Conservation (phyloP, 306 rosid species). For the Astragalus membranaceus region DNA sequence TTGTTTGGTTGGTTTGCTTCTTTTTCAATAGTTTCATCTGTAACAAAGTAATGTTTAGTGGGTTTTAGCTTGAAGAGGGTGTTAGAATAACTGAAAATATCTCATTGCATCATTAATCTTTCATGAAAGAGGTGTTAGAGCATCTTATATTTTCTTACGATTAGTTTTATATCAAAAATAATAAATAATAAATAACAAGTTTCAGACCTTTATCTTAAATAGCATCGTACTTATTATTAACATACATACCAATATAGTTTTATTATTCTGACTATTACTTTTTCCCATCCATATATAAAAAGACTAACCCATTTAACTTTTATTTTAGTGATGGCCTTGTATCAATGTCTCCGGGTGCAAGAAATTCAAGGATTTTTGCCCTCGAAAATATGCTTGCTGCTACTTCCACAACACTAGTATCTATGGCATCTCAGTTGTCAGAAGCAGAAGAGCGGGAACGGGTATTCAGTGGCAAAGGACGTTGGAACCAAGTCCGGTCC, state of each 20-base stretch:
- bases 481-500: slow-evolving; percentile 91
- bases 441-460: slow-evolving; percentile 96
- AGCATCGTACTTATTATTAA: background rate
- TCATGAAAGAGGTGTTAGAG: background rate
- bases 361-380: slow-evolving; percentile 84
- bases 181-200: background rate
- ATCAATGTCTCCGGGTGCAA: slow-evolving; percentile 89
- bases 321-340: slow-evolving; percentile 33
- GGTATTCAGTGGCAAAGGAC: slow-evolving; percentile 79
- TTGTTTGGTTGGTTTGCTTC: background rate
- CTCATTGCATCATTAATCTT: background rate
- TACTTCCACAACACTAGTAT: slow-evolving; percentile 70
- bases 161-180: too few species aligned
- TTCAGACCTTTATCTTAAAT: background rate
- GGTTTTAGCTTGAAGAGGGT: background rate
- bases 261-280: background rate
- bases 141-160: background rate
- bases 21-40: background rate
- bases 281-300: background rate
- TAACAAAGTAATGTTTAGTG: background rate
- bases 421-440: slow-evolving; percentile 94
- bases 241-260: background rate
- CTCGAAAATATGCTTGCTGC: slow-evolving; percentile 87
- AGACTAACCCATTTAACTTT: background rate
- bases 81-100: too few species aligned